Evolutionary conservation across 352 stramenopile genomes (phyloP), one percentile per base, ranked within the genome.

Genomic region (Globisporangium viniferum): DNA sequence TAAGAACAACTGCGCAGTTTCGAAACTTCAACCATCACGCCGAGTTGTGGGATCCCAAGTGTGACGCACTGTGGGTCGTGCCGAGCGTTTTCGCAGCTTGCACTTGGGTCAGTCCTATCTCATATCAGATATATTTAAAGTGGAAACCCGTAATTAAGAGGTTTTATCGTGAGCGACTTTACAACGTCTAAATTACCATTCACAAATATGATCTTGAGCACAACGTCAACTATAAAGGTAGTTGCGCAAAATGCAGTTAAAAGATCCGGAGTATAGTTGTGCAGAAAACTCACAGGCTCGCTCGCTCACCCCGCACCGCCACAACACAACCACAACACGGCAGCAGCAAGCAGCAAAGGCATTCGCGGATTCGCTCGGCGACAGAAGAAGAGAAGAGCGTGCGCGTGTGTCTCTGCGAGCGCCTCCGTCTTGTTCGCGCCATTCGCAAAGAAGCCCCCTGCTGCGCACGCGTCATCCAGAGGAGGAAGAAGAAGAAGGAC

Each of bases 11-110:
- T 46, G 31, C 15, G 6, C 36, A 20, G 36, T 63, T 48, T 27
- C 24, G 41, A 64, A 56, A 64, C 59, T 56, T 64, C 39, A 64
- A 64, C 59, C 24, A 64, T 64, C 58, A 64, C 39, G 54, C 58
- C 22, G 6, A 39, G 8, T 39, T 36, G 36, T 64, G 58, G 58
- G 58, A 64, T 35, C 22, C 5, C 4, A 54, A 22, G 58, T 36
- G 58, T 64, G 58, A 64, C 58, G 58, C 58, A 27, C 36, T 64
- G 58, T 64, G 58, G 58, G 36, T 64, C 58, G 58, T 18, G 8
- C 22, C 3, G 31, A 29, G 15, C 18, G n/a, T 60, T 41, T 53
- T 64, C 58, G 31, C 35, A 35, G 14, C 36, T 24, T 53, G 54
- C 54, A 44, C 31, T 36, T 41, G 29, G 18, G 5, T 59, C 53